These are phyloP conservation scores for Scopulariopsis brevicaulis DNA, from an alignment of 2,329 filamentous ascomycete genomes.

Conservation along the genomic window DNA sequence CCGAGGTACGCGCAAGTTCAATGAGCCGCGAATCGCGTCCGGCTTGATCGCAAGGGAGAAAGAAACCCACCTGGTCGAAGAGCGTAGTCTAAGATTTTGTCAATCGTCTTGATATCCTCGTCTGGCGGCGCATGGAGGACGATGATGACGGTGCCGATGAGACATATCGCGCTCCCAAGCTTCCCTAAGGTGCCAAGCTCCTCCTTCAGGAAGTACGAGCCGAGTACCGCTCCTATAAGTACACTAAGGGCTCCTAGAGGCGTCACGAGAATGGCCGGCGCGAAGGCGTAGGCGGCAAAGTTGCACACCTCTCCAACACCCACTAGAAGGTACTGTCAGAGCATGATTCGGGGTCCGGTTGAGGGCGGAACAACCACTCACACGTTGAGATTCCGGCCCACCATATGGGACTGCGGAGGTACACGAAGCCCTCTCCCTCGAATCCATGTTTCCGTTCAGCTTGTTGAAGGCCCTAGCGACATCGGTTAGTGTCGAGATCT, in stretches of 20 bases:
- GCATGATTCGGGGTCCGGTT: neutral
- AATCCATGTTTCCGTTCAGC: constrained; percentile 88
- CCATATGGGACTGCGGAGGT: constrained; percentile 91
- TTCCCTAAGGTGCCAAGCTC: constrained; percentile 84
- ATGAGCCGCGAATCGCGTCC: neutral
- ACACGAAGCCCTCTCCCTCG: constrained; percentile 91
- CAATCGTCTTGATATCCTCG: constrained; percentile 80
- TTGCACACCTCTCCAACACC: constrained; percentile 90
- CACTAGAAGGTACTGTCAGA: constrained; percentile 41
- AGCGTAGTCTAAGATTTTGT: constrained; percentile 83
- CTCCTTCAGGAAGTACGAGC: constrained; percentile 89
- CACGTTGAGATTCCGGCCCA: constrained; percentile 89
- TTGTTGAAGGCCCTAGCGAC: constrained; percentile 22
- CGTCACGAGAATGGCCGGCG: constrained; percentile 95
- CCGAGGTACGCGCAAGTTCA: neutral
- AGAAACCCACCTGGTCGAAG: constrained; percentile 67
- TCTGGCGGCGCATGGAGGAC: constrained; percentile 95
- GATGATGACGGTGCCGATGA: constrained; percentile 94
- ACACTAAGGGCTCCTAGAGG: constrained; percentile 90
- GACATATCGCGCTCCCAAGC: constrained; percentile 88
- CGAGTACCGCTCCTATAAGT: constrained; percentile 85
- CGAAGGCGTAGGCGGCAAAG: constrained; percentile 96
- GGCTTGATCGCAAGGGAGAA: neutral
- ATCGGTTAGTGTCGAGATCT: neutral
- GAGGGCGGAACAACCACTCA: constrained; percentile 31